Base-by-base conservation (phyloP, 495 filamentous ascomycete species). In the Neurospora sp. region DNA sequence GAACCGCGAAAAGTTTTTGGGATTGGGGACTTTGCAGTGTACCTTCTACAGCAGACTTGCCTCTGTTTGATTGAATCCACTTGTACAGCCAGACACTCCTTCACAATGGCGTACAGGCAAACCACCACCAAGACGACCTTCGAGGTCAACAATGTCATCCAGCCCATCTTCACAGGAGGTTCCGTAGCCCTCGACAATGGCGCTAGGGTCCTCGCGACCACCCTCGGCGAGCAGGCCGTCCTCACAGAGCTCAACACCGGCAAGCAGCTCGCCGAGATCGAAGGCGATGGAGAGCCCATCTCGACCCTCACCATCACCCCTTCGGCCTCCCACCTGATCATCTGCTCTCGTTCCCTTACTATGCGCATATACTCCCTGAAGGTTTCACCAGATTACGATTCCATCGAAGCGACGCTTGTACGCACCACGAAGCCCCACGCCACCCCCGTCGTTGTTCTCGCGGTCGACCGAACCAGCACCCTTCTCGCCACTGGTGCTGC, bases 161-260 rank as follows among this genome's bases (percentile, higher is more conserved):
- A 94, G 76, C 96, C 96, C 42, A 94, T 98, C 61, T 97, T 95
- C 80, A 96, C 94, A 39, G 95, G 96, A 71, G 96, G 96, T 69
- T 90, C 90, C 77, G 91, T 95, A 74, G 90, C 93, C 44, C 87
- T 98, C 59, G 92, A 94, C 85, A 85, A 88, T 81, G 89, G 87
- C 82, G 95, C 94, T 45, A 89, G 89, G 74, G 87, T 98, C 71
- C 86, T 99, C 69, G 94, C 93, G 31, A 93, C 93, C 31, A 94
- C 92, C 44, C 81, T 97, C 14, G 92, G 90, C 31, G 96, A 99
- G 79, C 92, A 97, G 87, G 94, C 89, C 27, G 82, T 98, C 42
- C 82, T 99, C 72, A 94, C 96, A 16, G 90, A 97, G 80, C 85
- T 98, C 42, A 86, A 90, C 74, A 96, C 90, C 22, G 96, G 96